Evolutionary conservation across 108 stramenopile species (phyloP), one percentile per base, ranked within the genome.

Genomic region (Conticribra guillardii): DNA sequence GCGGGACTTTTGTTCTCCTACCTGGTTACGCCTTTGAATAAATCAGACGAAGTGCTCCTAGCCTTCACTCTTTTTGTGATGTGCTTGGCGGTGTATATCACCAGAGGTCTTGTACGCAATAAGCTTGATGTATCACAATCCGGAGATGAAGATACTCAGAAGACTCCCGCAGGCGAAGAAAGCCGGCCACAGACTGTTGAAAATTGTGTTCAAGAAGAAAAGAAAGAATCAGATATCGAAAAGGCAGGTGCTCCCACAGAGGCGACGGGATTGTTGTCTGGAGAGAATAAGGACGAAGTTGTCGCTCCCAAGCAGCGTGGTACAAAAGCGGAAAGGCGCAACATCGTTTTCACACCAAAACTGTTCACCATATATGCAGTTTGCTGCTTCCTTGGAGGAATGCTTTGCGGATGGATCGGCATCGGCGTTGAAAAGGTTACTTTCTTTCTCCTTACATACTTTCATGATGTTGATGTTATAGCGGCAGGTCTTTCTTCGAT

Each of bases 381-480:
- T 24, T 27, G 23, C 16, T 62, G 60, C 50, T 62, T 52, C 60
- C 50, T 62, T 62, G 60, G 60, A 17, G 60, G 60, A 3, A 62
- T 62, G 50, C 21, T 62, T 1, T 52, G 50, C 15, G 60, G 50
- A 2, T 62, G 60, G 60, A 62, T 62, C 22, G 60, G 60, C n/a
- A 62, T 62, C 46, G 60, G 60, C 9, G 60, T 62, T 2, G 60
- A 62, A 49, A 62, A 62, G 50, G 48, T 62, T 0, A 62, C 60
- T 21, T 62, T 62, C 50, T 50, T 62, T 21, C 50, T 62, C 23
- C 60, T 62, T 27, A 62, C 60, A 62, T 62, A 62, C 24, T 62
- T 62, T 49, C 60, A 62, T 19, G 46, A 62, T 18, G 60, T 62
- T 52, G 60, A 62, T 27, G 60, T 62, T 7, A 62, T 52, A 23